Base-by-base conservation (phyloP, 148 eudicot genomes). In the Fagopyrum homotropicum region DNA sequence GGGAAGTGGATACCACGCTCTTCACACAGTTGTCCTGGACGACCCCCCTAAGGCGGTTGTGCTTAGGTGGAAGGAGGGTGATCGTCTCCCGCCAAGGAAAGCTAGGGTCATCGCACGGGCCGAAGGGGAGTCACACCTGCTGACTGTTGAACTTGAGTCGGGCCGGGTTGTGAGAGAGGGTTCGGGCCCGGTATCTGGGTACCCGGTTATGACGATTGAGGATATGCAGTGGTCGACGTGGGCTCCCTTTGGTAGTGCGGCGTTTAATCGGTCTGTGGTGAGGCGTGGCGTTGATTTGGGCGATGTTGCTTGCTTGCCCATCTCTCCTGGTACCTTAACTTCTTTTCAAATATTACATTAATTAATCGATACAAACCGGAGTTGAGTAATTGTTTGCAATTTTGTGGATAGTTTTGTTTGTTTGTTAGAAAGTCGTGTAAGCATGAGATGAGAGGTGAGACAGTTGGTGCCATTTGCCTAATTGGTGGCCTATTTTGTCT, bases 151-250 rank as follows among this genome's bases (percentile, higher is more conserved):
- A 50, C 48, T 95, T 30, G 84, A 50, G 9, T 72, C 85, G 22
- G 80, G 86, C 9, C 84, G 84, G 77, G 96, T 92, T 48, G 77
- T 43, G 10, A 55, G 59, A 1, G 73, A 73, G 15, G 86, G 83
- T 3, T 52, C 77, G 76, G 88, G 85, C 4, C 68, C 72, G 1
- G 2, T 45, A 26, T 83, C 92, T 4, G 99, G 99, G 30, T 90
- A 88, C 78, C 99, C 99, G 78, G 84, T 81, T 4, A 89, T 96
- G 99, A 96, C 99, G 30, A 75, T 92, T 0, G 97, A 96, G 81
- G 99, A 96, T 63, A 96, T 96, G 99, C 81, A 75, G 0, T 74
- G 85, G 11, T 83, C 86, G 2, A 84, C 88, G 26, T 82, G 75
- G 80, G 95, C 93, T 2, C 99, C 99, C 29, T 84, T 96, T 2